These are phyloP conservation scores for Populus pruinosa DNA, from an alignment of 345 rosid species.

Conservation along the genomic window DNA sequence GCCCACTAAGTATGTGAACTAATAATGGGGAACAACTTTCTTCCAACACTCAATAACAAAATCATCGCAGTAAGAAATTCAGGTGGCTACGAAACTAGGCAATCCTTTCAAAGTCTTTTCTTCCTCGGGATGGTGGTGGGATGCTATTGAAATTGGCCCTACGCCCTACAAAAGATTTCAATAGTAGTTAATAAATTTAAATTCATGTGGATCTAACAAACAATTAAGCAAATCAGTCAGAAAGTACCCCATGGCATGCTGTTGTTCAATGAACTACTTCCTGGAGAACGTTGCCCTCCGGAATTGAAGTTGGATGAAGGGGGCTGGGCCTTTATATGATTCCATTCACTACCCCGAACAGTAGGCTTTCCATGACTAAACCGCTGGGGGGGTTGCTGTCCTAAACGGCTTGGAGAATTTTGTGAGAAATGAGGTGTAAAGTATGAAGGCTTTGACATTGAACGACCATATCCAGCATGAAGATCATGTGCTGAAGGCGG, in stretches of 20 bases:
- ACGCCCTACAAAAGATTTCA: conserved; percentile 56
- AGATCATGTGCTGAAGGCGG: conserved; percentile 62
- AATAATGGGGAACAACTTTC: conserved; percentile 41
- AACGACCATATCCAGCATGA: conserved; percentile 55
- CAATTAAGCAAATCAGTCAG: conserved; percentile 16
- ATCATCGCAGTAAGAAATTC: conserved; percentile 33
- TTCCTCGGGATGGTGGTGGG: conserved; percentile 77
- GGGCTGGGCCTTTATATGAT: conserved; percentile 59
- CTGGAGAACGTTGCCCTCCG: conserved; percentile 73
- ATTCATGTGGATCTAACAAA: neutral
- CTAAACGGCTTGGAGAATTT: conserved; percentile 87
- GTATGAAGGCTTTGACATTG: conserved; percentile 56
- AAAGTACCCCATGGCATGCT: conserved; percentile 82
- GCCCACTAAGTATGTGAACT: conserved; percentile 72
- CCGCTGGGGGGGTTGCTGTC: conserved; percentile 69
- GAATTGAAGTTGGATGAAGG: conserved; percentile 58
- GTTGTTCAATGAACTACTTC: conserved; percentile 63
- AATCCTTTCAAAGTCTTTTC: conserved; percentile 85
- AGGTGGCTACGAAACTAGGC: conserved; percentile 43
- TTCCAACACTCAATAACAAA: conserved; percentile 49
- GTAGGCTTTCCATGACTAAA: conserved; percentile 52
- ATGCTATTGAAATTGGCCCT: conserved; percentile 68
- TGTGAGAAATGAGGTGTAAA: conserved; percentile 52
- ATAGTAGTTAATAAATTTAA: conserved; percentile 14
- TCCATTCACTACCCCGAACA: conserved; percentile 62